These are phyloP conservation scores for Paulownia fortunei DNA, from an alignment of 257 asterid genomes.

Conservation along the genomic window DNA sequence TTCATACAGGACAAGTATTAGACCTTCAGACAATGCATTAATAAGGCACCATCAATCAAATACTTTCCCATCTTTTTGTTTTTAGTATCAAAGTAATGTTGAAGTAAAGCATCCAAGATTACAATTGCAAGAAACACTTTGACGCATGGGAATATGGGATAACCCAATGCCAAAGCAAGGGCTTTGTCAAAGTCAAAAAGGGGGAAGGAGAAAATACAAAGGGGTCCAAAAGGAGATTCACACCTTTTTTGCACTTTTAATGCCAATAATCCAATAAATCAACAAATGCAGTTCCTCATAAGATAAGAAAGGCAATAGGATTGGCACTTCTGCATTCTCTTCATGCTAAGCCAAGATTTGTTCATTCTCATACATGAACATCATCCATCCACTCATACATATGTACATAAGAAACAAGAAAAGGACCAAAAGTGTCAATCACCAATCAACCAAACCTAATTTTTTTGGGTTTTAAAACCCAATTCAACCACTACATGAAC, in stretches of 20 bases:
- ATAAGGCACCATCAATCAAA: background rate
- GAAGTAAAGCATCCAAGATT: slow-evolving; percentile 24
- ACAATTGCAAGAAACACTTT: no score
- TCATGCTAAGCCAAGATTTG: slow-evolving; percentile 18
- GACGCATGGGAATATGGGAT: slow-evolving; percentile 27
- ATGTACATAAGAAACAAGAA: slow-evolving; percentile 34
- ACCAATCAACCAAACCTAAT: slow-evolving; percentile 23
- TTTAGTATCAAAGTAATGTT: slow-evolving; percentile 6
- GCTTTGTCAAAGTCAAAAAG: background rate
- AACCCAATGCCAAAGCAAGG: slow-evolving; percentile 15
- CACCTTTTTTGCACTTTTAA: background rate
- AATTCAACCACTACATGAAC: slow-evolving; percentile 21
- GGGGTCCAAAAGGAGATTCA: slow-evolving; percentile 17
- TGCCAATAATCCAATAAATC: slow-evolving; percentile 1
- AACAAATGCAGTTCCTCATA: background rate
- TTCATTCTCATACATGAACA: slow-evolving; percentile 31
- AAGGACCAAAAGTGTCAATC: slow-evolving; percentile 27
- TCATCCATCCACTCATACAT: slow-evolving; percentile 30
- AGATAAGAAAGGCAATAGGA: background rate
- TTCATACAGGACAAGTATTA: no score
- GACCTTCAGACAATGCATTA: no score
- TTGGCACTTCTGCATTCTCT: slow-evolving; percentile 10
- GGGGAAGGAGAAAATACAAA: background rate
- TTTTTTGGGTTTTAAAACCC: slow-evolving; percentile 16
- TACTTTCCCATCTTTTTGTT: background rate